Evolutionary conservation across 768 basidiomycete genomes (phyloP), one percentile per base, ranked within the genome.

Genomic region (Rhodocollybia butyracea): DNA sequence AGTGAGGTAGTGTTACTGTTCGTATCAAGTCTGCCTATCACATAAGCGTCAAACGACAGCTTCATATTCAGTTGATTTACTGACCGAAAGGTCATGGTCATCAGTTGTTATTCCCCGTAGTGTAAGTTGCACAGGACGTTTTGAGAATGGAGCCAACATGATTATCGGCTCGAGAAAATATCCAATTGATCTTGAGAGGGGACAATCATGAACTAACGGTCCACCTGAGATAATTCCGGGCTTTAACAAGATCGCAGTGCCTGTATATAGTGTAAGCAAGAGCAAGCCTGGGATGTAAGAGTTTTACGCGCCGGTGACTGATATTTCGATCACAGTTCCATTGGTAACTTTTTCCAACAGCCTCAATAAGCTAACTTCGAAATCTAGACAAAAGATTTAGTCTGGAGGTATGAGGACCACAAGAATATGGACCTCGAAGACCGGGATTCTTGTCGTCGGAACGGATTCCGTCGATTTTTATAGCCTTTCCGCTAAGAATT

Each of bases 371-470:
- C 90, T 94, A 46, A 96, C 84, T 75, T 99, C 97, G 70, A 87
- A 96, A 69, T 98, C 95, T 92, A 63, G 10, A 27, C 41, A 29
- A 39, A 45, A 21, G 17, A 31, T 24, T 52, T 27, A n/a, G 51
- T 56, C 30, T 21, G 8, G 39, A 51, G 22, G 30, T 27, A 30
- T 36, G 8, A 43, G 50, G 41, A 57, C 47, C 42, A 29, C 24
- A 31, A 51, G 40, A 46, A 36, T 13, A 42, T 36, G 30, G 55
- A 93, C 92, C 93, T 81, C 85, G 76, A n/a, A 99, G 72, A 68
- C 97, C 97, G 24, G 96, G 95, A 68, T 98, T 89, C 64, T 94
- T 94, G 71, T 98, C 94, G 30, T 93, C 85, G 1, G 91, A 76
- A 26, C 97, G 85, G 57, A 99, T 97, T 61, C 84, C 86, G 64